Evolutionary conservation across 352 stramenopile species (phyloP), one percentile per base, ranked within the genome.

Genomic region (Phytopythium sindhum): DNA sequence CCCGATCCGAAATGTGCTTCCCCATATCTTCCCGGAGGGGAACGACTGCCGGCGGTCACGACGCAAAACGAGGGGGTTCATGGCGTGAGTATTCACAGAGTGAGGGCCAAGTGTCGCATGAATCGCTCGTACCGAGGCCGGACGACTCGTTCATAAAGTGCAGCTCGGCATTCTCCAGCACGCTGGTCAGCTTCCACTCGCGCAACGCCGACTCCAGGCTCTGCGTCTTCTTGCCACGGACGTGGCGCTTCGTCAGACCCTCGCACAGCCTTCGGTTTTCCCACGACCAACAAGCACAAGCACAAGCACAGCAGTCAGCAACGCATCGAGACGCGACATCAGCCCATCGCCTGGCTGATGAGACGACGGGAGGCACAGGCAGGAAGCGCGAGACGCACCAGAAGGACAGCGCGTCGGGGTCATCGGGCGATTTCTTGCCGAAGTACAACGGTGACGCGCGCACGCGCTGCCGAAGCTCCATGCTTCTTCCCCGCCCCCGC

Each of bases 131-230:
- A 79, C 73, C 73, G 19, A 82, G 63, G 1, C 85, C 85, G 44
- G 85, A 88, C 7, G 85, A 86, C 60, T 93, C 85, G 64, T 93
- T 93, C 62, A 93, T 77, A 35, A 89, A 90, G 50, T 87, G 77
- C 56, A 88, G 8, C 8, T 84, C 65, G 4, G 61, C 48, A 48
- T 75, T 67, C 48, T 81, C 56, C 44, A 84, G 51, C 37, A 74
- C 69, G 26, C 71, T 53, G 26, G 71, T 26, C 53, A 93, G 67
- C 10, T 86, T 70, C 80, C 81, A 90, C 29, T 87, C 72, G 47
- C 51, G 54, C 44, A 84, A 66, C 9, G 75, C 66, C 4, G 63
- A 62, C 37, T 68, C 69, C 23, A 93, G 69, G 59, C 77, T 78
- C 65, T 86, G 69, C 50, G 61, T 61, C 60, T 84, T 86, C 14